phyloP scores from a whole-genome alignment of 1,284 basidiomycete species.

The Cryptococcus sp. region DNA sequence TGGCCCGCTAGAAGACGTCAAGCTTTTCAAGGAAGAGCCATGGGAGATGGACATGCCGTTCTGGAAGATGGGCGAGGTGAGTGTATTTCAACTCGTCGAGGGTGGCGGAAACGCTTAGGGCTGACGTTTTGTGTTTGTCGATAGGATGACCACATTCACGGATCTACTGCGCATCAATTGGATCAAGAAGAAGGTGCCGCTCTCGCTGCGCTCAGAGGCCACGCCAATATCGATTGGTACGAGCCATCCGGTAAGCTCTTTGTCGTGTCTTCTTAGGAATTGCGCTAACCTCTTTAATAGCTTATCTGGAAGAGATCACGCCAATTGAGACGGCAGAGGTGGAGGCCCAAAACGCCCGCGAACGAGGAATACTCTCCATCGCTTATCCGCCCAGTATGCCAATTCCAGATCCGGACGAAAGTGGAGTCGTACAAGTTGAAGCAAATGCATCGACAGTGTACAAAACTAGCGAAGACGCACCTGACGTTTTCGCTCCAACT shows the following conservation, averaged over 20 bases:
- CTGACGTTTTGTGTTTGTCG: background rate
- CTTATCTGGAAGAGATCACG: slow-evolving; percentile 2
- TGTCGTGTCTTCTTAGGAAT: background rate
- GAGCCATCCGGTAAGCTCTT: slow-evolving; percentile 29
- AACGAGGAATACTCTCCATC: slow-evolving; percentile 32
- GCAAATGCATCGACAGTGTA: too few relatives aligned
- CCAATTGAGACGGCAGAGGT: slow-evolving; percentile 19
- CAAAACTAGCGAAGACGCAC: background rate
- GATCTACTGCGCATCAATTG: slow-evolving; percentile 28
- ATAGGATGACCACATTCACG: slow-evolving; percentile 24
- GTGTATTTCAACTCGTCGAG: background rate
- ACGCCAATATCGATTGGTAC: slow-evolving; percentile 38
- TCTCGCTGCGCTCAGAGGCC: slow-evolving; percentile 22
- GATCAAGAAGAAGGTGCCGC: slow-evolving; percentile 39
- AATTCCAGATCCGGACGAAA: slow-evolving; percentile 24
- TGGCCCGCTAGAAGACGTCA: slow-evolving; percentile 28
- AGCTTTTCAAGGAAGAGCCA: slow-evolving; percentile 33
- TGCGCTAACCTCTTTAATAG: background rate
- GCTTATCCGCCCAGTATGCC: slow-evolving; percentile 22
- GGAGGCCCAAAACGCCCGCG: slow-evolving; percentile 33
- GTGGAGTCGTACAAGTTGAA: slow-evolving; percentile 16
- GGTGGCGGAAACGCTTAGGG: background rate
- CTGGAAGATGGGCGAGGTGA: slow-evolving; percentile 26
- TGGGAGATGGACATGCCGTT: slow-evolving; percentile 34
- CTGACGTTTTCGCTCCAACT: background rate